phyloP scores from a whole-genome alignment of 23 red algal species.

The Gracilaria caudata region DNA sequence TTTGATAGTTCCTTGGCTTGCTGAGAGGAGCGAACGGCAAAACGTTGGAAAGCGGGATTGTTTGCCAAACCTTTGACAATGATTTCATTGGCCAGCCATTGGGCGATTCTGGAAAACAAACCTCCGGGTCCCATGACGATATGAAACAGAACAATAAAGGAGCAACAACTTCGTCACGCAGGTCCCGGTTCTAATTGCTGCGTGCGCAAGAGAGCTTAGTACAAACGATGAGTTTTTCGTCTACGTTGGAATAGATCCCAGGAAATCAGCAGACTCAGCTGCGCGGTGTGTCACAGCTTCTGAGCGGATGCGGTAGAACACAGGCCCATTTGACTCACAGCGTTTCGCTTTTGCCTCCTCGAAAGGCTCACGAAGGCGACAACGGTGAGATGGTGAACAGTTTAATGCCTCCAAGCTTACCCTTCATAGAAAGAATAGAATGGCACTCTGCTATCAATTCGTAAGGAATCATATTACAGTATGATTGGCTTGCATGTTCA shows the following conservation, averaged over 20 bases:
- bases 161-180: neutral
- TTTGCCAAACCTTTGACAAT: constrained; percentile 94
- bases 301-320: too few relatives aligned
- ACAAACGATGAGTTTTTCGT: neutral
- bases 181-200: neutral
- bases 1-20: constrained; percentile 74
- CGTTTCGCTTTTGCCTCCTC: too few relatives aligned
- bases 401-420: too few relatives aligned
- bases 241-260: neutral
- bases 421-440: too few relatives aligned
- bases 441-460: too few relatives aligned
- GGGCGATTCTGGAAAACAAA: constrained; percentile 76
- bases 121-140: constrained; percentile 43
- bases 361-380: too few relatives aligned
- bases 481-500: too few relatives aligned
- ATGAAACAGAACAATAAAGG: neutral
- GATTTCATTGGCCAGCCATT: constrained; percentile 93
- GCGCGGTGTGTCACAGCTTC: too few relatives aligned
- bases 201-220: neutral
- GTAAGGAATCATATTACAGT: too few relatives aligned
- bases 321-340: too few relatives aligned
- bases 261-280: too few relatives aligned
- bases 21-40: constrained; percentile 87
- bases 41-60: constrained; percentile 90
- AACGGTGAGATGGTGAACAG: too few relatives aligned